phyloP scores from a whole-genome alignment of 2,329 filamentous ascomycete species.

The Verticillium nonalfalfae region DNA sequence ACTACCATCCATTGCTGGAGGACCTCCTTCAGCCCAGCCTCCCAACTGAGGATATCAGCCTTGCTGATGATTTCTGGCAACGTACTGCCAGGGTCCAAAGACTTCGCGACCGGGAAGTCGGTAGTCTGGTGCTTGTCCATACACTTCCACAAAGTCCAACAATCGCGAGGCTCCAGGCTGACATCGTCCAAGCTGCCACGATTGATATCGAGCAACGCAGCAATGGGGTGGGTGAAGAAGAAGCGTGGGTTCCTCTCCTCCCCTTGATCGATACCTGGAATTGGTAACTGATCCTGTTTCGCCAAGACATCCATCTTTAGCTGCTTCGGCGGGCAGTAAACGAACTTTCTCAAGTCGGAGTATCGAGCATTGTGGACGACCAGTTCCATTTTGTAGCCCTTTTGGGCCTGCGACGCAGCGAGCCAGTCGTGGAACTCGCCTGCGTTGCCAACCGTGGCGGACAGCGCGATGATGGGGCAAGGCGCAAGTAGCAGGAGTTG shows the following conservation, averaged over 20 bases:
- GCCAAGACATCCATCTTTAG: background rate
- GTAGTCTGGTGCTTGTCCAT: slow-evolving; percentile 53
- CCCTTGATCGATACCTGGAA: slow-evolving; percentile 38
- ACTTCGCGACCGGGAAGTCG: slow-evolving; percentile 36
- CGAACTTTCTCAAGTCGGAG: slow-evolving; percentile 71
- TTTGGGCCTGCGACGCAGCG: slow-evolving; percentile 52
- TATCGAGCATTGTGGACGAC: slow-evolving; percentile 64
- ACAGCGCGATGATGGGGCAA: slow-evolving; percentile 73
- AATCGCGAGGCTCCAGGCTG: slow-evolving; percentile 65
- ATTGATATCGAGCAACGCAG: slow-evolving; percentile 52
- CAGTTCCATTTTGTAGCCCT: slow-evolving; percentile 59
- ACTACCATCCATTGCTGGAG: slow-evolving; percentile 57
- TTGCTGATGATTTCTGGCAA: slow-evolving; percentile 55
- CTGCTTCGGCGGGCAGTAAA: slow-evolving; percentile 44
- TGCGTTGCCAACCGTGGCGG: slow-evolving; percentile 74
- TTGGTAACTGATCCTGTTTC: slow-evolving; percentile 28
- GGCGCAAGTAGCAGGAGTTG: slow-evolving; percentile 68
- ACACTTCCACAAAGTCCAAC: slow-evolving; percentile 55
- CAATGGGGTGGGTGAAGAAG: slow-evolving; percentile 59
- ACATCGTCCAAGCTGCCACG: slow-evolving; percentile 63
- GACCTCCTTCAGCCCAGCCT: slow-evolving; percentile 23
- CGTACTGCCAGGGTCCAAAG: slow-evolving; percentile 40
- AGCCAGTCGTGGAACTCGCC: slow-evolving; percentile 66
- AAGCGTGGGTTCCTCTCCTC: slow-evolving; percentile 40
- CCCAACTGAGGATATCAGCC: slow-evolving; percentile 61